A percentile compares a stretch with the other conserved stretches of the same genome.
Conservation (phyloP, 345 rosid species). For the Cardamine occulta region DNA sequence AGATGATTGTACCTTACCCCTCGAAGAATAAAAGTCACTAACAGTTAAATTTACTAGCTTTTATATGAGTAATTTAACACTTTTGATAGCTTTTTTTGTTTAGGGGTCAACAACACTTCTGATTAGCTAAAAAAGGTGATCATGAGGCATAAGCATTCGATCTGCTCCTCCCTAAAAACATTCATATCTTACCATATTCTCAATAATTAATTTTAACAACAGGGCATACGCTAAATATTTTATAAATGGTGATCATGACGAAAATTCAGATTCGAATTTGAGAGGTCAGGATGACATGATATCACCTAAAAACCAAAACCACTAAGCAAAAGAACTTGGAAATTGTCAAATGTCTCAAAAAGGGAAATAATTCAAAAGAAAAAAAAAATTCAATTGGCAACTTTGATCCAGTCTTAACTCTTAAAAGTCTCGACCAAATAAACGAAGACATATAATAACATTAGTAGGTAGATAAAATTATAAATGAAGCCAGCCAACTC, state of each 20-base stretch:
- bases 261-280: background rate
- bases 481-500: background rate
- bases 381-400: background rate
- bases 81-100: too few relatives aligned
- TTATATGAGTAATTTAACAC: too few relatives aligned
- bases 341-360: slow-evolving; percentile 35
- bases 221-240: too few relatives aligned
- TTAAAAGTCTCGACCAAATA: slow-evolving; percentile 36
- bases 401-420: slow-evolving; percentile 42
- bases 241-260: background rate
- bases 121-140: too few relatives aligned
- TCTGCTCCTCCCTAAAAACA: too few relatives aligned
- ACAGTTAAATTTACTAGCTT: too few relatives aligned
- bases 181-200: too few relatives aligned
- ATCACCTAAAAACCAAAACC: slow-evolving; percentile 18
- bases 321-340: slow-evolving; percentile 36
- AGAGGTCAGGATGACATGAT: slow-evolving; percentile 11
- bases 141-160: too few relatives aligned
- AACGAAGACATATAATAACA: slow-evolving; percentile 13
- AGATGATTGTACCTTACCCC: too few relatives aligned
- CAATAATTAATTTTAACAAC: too few relatives aligned
- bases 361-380: slow-evolving; percentile 11
- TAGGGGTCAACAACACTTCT: too few relatives aligned
- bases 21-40: too few relatives aligned
- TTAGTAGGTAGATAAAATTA: background rate